phyloP scores from a whole-genome alignment of 2,329 filamentous ascomycete genomes.

The Cercospora sp. region DNA sequence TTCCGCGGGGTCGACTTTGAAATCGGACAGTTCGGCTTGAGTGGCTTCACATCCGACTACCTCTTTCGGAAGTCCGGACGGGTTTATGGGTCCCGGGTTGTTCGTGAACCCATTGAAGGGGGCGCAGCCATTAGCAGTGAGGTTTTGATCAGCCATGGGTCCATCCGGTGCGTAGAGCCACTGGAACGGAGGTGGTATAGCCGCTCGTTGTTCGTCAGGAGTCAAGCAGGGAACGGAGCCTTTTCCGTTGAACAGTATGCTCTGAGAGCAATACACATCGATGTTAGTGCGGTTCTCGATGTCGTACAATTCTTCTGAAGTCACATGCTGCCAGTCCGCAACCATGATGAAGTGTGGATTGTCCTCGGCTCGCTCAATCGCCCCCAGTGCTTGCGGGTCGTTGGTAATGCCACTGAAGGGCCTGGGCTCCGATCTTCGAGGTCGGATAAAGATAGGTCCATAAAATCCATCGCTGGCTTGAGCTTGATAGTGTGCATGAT shows the following conservation, averaged over 20 bases:
- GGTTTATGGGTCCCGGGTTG: constrained; percentile 12
- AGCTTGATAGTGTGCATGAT: constrained; percentile 24
- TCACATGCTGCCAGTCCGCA: constrained; percentile 22
- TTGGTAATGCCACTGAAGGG: constrained; percentile 11
- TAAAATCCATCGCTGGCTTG: constrained; percentile 23
- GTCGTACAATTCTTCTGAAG: constrained; percentile 7
- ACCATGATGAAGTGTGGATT: constrained; percentile 21
- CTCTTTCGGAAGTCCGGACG: constrained; percentile 14
- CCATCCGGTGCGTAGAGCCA: constrained; percentile 13
- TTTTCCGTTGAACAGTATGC: constrained; percentile 25
- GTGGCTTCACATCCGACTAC: constrained; percentile 18
- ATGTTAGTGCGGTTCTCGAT: constrained; percentile 15
- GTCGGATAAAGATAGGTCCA: constrained; percentile 23
- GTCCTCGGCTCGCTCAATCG: constrained; percentile 12
- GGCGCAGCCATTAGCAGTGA: constrained; percentile 19
- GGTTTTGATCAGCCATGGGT: constrained; percentile 2
- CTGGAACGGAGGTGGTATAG: constrained; percentile 18
- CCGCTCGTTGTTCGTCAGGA: constrained; percentile 17
- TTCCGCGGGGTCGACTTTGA: constrained; percentile 18
- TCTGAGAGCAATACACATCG: constrained; percentile 22
- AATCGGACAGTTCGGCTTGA: constrained; percentile 9
- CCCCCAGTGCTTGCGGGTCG: constrained; percentile 12
- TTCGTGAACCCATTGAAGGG: constrained; percentile 16
- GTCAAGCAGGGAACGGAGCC: constrained; percentile 20
- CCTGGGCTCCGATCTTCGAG: constrained; percentile 1